Percentiles rank a stretch among this genome's conserved stretches.
These are phyloP conservation scores for Daldinia concentrica DNA, from an alignment of 495 filamentous ascomycete genomes.

Conservation along the genomic window DNA sequence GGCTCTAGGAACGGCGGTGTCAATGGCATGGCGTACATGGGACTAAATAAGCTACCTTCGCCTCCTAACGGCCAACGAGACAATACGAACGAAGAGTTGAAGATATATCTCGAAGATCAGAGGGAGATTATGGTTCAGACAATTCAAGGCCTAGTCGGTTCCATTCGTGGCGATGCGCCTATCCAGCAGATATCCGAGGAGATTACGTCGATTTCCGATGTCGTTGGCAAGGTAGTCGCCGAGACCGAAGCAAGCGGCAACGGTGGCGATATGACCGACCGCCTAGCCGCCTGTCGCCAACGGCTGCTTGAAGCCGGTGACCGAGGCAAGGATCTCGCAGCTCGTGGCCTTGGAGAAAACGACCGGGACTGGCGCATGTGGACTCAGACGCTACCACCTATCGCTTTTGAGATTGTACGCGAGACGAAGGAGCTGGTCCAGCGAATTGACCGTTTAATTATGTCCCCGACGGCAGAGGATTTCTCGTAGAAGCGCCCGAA, in stretches of 20 bases:
- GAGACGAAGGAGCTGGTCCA: slow-evolving; percentile 79
- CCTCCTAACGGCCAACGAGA: slow-evolving; percentile 51
- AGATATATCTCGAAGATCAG: slow-evolving; percentile 84
- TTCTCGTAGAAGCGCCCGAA: slow-evolving; percentile 48
- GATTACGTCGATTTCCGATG: slow-evolving; percentile 72
- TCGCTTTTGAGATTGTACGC: slow-evolving; percentile 87
- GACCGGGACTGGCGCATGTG: slow-evolving; percentile 67
- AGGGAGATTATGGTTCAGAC: slow-evolving; percentile 81
- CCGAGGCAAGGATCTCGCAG: slow-evolving; percentile 65
- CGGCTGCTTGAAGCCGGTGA: slow-evolving; percentile 74
- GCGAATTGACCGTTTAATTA: slow-evolving; percentile 52
- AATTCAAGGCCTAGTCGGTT: slow-evolving; percentile 82
- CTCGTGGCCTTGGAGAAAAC: slow-evolving; percentile 54
- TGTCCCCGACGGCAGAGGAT: slow-evolving; percentile 53
- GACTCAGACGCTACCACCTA: slow-evolving; percentile 77
- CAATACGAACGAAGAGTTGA: slow-evolving; percentile 75
- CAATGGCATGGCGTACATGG: slow-evolving; percentile 48
- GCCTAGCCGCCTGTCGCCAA: slow-evolving; percentile 69
- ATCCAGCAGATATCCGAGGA: slow-evolving; percentile 74
- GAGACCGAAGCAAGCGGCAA: slow-evolving; percentile 70
- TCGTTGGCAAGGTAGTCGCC: slow-evolving; percentile 74
- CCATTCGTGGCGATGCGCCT: slow-evolving; percentile 75
- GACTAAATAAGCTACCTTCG: slow-evolving; percentile 47
- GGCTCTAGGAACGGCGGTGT: slow-evolving; percentile 42
- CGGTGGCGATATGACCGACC: slow-evolving; percentile 68